Evolutionary conservation across 306 rosid genomes (phyloP).

Genomic region (Erythrophleum fordii): DNA sequence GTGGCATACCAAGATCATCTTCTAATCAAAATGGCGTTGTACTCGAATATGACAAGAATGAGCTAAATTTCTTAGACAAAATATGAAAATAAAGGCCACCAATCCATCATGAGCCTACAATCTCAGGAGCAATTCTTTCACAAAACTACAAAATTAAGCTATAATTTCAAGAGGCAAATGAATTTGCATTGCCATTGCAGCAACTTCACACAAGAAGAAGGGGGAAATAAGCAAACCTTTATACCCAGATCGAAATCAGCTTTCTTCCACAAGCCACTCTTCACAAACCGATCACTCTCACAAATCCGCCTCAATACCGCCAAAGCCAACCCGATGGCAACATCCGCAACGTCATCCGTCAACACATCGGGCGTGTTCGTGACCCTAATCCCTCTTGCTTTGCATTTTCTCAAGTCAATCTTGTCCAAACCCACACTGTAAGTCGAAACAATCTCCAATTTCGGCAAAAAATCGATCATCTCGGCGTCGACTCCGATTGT

Average conservation of each 20-base stretch:
- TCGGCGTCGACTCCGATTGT: slow-evolving; percentile 55
- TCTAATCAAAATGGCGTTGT: not conserved
- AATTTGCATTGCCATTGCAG: not conserved
- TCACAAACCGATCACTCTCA: slow-evolving; percentile 51
- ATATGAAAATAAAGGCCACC: not conserved
- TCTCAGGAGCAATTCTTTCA: not conserved
- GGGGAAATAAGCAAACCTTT: slow-evolving; percentile 44
- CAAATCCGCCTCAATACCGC: slow-evolving; percentile 53
- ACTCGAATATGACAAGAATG: not conserved
- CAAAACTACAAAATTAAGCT: not conserved
- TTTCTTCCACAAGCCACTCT: slow-evolving; percentile 47
- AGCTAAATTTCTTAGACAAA: not conserved
- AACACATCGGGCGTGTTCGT: slow-evolving; percentile 74
- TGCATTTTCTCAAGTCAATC: slow-evolving; percentile 59
- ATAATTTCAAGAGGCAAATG: not conserved
- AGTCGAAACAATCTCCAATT: slow-evolving; percentile 60
- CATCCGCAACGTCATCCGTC: slow-evolving; percentile 80
- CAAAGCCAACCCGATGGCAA: slow-evolving; percentile 60
- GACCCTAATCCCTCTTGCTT: slow-evolving; percentile 56
- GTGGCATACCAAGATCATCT: no score
- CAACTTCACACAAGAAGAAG: not conserved
- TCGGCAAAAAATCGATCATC: slow-evolving; percentile 57
- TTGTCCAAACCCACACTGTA: slow-evolving; percentile 72
- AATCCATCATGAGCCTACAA: not conserved
- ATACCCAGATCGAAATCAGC: slow-evolving; percentile 40